Evolutionary conservation across 164 flowering plant species (phyloP).

Genomic region (Buxus sempervirens): DNA sequence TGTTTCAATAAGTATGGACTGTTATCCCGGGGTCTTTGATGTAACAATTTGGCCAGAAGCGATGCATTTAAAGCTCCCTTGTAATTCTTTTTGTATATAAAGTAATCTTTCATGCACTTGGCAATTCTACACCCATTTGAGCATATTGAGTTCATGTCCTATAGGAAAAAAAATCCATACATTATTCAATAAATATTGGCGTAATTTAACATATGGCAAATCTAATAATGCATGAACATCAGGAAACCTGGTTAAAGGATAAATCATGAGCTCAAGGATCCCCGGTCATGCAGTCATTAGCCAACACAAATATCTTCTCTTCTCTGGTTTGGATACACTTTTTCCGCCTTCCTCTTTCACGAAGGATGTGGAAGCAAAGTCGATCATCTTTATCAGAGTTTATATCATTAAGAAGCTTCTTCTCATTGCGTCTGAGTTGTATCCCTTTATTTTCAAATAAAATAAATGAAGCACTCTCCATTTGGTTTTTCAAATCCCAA

Average conservation of each 20-base stretch:
- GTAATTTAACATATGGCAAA: background rate
- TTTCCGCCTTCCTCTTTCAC: conserved; percentile 78
- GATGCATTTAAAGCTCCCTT: conserved; percentile 65
- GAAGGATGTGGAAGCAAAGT: conserved; percentile 80
- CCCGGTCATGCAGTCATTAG: conserved; percentile 94
- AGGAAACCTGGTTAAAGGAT: conserved; percentile 78
- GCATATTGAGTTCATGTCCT: conserved; percentile 88
- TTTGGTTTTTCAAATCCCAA: conserved; percentile 5
- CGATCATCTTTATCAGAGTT: conserved; percentile 79
- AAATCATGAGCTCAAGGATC: conserved; percentile 86
- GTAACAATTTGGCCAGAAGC: conserved; percentile 73
- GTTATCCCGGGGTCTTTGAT: conserved; percentile 92
- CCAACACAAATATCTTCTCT: conserved; percentile 89
- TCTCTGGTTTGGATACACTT: conserved; percentile 92
- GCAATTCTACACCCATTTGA: conserved; percentile 88
- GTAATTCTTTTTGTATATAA: conserved; percentile 68
- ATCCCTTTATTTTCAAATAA: conserved; percentile 81
- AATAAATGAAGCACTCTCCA: conserved; percentile 18
- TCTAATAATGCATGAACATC: background rate
- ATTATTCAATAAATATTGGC: background rate
- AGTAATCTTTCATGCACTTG: conserved; percentile 94
- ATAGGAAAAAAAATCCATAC: conserved; percentile 9
- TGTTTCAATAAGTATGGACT: conserved; percentile 93
- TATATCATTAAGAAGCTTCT: conserved; percentile 86
- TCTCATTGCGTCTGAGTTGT: conserved; percentile 95